Evolutionary conservation across 352 stramenopile species (phyloP).

Genomic region (Phytophthora crassamura): DNA sequence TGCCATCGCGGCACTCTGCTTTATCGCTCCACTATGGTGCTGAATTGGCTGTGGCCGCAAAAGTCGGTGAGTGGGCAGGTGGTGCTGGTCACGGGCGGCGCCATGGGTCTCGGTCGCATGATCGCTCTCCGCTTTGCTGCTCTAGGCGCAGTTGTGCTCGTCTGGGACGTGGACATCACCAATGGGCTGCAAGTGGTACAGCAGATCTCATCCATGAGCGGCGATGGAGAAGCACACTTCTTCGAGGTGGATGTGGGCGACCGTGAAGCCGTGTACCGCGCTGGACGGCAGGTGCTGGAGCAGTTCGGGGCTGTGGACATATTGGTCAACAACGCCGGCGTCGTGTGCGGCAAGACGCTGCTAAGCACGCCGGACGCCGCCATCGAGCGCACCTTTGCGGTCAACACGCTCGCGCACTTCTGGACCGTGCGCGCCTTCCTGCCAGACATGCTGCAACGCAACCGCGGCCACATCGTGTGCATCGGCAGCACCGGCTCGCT

Average conservation of each 20-base stretch:
- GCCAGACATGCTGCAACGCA: constrained; percentile 34
- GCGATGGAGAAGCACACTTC: constrained; percentile 21
- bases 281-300: constrained; percentile 10
- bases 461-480: constrained; percentile 42
- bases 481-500: constrained; percentile 41
- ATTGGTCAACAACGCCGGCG: constrained; percentile 50
- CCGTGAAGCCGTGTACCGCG: constrained; percentile 20
- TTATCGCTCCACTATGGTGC: neutral
- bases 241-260: constrained; percentile 38
- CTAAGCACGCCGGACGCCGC: constrained; percentile 31
- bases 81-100: constrained; percentile 48
- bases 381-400: constrained; percentile 40
- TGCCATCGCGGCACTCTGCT: no score
- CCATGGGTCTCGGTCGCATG: constrained; percentile 44
- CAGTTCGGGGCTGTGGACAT: constrained; percentile 35
- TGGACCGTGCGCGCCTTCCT: constrained; percentile 47
- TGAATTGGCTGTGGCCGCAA: constrained; percentile 26
- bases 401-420: constrained; percentile 48
- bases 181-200: constrained; percentile 22
- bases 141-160: constrained; percentile 28
- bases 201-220: constrained; percentile 23
- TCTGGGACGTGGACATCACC: constrained; percentile 36
- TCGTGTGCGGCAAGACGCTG: constrained; percentile 40
- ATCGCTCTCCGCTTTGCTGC: constrained; percentile 32
- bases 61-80: constrained; percentile 44